Conservation (phyloP, 108 stramenopile species). For the Discostella stelligeroides region DNA sequence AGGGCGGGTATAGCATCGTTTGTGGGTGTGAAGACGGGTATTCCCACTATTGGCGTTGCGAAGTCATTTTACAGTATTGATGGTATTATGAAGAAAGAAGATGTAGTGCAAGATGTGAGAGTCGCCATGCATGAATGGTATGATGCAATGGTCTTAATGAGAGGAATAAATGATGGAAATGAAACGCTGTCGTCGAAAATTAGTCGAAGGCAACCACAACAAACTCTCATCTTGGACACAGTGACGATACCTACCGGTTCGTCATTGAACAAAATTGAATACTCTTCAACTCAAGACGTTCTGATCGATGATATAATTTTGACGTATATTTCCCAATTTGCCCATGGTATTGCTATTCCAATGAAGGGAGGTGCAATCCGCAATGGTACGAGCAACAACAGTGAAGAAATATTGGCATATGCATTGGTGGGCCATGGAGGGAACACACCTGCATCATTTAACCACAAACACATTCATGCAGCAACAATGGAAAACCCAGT, state of each 20-base stretch:
- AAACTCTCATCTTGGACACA: background rate
- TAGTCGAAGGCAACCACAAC: no score
- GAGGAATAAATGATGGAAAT: background rate
- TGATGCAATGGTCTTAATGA: background rate
- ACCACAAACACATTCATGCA: background rate
- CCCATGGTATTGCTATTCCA: conserved; percentile 52
- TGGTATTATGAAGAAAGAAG: conserved; percentile 29
- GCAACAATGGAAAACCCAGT: background rate
- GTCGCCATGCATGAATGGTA: conserved; percentile 14
- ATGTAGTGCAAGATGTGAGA: conserved; percentile 13
- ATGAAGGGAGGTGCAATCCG: conserved; percentile 17
- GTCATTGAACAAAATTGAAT: background rate
- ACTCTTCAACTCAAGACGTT: background rate
- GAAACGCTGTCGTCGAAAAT: background rate
- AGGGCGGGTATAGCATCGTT: conserved; percentile 69
- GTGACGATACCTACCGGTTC: background rate
- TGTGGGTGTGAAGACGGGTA: conserved; percentile 59
- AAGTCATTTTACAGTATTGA: conserved; percentile 61
- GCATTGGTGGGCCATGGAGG: conserved; percentile 75
- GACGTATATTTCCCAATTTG: conserved; percentile 16
- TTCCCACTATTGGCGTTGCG: conserved; percentile 72
- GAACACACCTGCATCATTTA: conserved; percentile 1
- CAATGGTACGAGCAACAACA: background rate
- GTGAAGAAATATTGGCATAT: conserved; percentile 38
- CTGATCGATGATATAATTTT: conserved; percentile 28